Conservation (phyloP, 495 filamentous ascomycete species). For the Tuber microsphaerosporum region DNA sequence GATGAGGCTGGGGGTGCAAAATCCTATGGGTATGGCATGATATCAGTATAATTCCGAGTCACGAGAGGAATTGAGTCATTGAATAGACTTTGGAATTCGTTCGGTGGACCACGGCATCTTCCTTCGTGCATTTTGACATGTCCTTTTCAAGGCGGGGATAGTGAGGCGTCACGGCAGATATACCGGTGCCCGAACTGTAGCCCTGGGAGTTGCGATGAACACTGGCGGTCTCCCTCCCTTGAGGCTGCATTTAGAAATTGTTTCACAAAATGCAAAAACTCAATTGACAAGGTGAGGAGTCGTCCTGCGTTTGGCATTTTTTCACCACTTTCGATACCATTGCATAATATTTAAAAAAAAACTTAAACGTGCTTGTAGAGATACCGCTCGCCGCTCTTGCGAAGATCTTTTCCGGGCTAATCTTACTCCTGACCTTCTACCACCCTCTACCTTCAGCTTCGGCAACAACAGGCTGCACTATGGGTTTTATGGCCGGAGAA, state of each 20-base stretch:
- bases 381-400: background rate
- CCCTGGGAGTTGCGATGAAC: background rate
- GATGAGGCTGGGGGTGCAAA: background rate
- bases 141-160: background rate
- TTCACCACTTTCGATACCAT: background rate
- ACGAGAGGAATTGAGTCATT: background rate
- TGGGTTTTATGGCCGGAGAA: conserved; percentile 7
- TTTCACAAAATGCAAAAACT: background rate
- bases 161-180: background rate
- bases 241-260: background rate
- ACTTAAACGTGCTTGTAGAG: no score
- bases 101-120: background rate
- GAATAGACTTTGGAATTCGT: background rate
- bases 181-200: background rate
- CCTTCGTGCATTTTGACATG: background rate
- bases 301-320: background rate
- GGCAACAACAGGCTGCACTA: background rate
- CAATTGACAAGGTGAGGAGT: background rate
- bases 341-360: background rate
- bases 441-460: conserved; percentile 9
- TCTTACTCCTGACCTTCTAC: conserved; percentile 17
- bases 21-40: background rate
- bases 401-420: conserved; percentile 11
- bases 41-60: background rate
- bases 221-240: background rate